A percentile compares a stretch with the other conserved stretches of the same genome.
These are phyloP conservation scores for Sphaerulina populicola DNA, from an alignment of 2,329 filamentous ascomycete genomes.

Conservation along the genomic window DNA sequence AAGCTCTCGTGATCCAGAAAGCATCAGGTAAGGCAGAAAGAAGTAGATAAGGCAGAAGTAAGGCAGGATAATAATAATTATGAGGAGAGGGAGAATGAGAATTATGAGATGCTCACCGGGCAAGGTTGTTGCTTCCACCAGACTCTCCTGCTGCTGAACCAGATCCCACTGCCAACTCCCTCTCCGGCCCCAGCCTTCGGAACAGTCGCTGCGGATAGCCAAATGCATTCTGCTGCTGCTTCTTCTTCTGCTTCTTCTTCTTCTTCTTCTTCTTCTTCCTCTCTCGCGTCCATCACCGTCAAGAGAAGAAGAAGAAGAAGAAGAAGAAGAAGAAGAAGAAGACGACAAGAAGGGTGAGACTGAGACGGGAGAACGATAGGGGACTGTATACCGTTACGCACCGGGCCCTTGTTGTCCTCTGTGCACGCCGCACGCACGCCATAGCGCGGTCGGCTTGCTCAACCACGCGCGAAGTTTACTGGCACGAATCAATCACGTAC, in stretches of 20 bases:
- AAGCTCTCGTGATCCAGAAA: not conserved
- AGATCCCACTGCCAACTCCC: slow-evolving; percentile 9
- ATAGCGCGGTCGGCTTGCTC: not conserved
- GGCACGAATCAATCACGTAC: not conserved
- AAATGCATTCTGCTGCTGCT: slow-evolving; percentile 6
- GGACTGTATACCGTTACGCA: not conserved
- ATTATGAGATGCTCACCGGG: no score
- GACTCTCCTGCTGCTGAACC: not conserved
- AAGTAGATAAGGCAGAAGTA: no score
- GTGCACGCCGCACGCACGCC: not conserved
- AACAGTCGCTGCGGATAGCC: slow-evolving; percentile 11
- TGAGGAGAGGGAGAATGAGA: no score
- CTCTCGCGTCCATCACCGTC: no score
- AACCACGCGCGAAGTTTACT: not conserved
- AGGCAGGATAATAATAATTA: no score
- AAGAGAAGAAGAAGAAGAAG: no score
- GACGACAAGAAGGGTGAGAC: not conserved
- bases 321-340: not conserved
- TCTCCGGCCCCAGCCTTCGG: slow-evolving; percentile 8
- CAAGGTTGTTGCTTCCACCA: not conserved
- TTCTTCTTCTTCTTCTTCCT: not conserved
- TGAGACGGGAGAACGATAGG: not conserved
- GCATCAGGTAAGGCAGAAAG: not conserved
- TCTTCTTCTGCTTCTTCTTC: not conserved
- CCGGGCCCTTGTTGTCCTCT: not conserved